A percentile compares a stretch with the other conserved stretches of the same genome.
Conservation (phyloP, 108 stramenopile species). For the Licmophora abbreviata region DNA sequence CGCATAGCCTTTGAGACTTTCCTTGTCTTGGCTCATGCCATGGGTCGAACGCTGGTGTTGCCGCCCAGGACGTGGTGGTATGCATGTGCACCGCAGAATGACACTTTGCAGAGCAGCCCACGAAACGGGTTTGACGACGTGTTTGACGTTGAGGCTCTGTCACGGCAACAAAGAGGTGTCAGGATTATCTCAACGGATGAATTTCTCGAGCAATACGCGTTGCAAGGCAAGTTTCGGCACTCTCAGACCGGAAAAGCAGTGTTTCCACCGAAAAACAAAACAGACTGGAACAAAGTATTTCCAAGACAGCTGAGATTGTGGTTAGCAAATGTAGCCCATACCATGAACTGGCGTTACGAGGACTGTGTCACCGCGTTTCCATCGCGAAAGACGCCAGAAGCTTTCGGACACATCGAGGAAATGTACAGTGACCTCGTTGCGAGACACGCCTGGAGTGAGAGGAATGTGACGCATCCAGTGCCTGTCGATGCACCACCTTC, state of each 20-base stretch:
- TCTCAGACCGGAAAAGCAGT: slow-evolving; percentile 36
- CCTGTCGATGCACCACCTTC: slow-evolving; percentile 46
- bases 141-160: slow-evolving; percentile 46
- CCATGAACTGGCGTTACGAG: slow-evolving; percentile 46
- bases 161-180: slow-evolving; percentile 54
- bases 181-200: slow-evolving; percentile 75
- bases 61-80: too few relatives aligned
- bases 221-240: slow-evolving; percentile 35
- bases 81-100: not conserved
- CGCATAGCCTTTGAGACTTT: slow-evolving; percentile 85
- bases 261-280: slow-evolving; percentile 60
- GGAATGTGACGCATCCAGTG: slow-evolving; percentile 36
- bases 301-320: slow-evolving; percentile 29
- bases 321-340: slow-evolving; percentile 21
- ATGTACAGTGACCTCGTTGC: slow-evolving; percentile 26
- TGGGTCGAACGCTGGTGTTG: slow-evolving; percentile 76
- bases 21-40: slow-evolving; percentile 66
- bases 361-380: slow-evolving; percentile 61
- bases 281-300: slow-evolving; percentile 54
- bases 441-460: slow-evolving; percentile 5
- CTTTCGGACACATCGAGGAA: slow-evolving; percentile 30
- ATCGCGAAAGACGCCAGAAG: slow-evolving; percentile 22
- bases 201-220: slow-evolving; percentile 54
- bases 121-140: slow-evolving; percentile 30
- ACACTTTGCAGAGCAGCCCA: slow-evolving; percentile 1